Conservation (phyloP, 495 filamentous ascomycete genomes). For the Penicillium cataractarum region DNA sequence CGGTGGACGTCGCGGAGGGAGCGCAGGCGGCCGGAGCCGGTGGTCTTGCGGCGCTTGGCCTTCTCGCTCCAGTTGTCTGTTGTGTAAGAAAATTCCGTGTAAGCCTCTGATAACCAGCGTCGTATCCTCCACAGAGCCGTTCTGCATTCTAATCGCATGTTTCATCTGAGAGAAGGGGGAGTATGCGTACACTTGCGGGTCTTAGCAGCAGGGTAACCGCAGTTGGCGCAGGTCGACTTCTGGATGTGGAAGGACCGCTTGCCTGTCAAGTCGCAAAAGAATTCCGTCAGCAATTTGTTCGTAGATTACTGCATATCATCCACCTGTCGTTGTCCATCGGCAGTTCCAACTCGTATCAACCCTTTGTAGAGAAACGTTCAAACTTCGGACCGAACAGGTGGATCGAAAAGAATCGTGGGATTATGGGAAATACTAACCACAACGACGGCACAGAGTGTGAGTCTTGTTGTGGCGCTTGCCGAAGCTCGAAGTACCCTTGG, state of each 20-base stretch:
- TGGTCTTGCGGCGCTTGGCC: constrained; percentile 99
- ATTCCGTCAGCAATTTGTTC: constrained; percentile 32
- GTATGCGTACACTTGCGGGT: constrained; percentile 92
- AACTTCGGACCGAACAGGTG: constrained; percentile 24
- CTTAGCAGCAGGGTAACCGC: constrained; percentile 97
- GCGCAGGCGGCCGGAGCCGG: constrained; percentile 89
- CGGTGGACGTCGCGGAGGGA: constrained; percentile 88
- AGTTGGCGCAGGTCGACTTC: constrained; percentile 97
- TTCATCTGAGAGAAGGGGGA: constrained; percentile 25
- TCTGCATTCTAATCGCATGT: constrained; percentile 16
- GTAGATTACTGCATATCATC: constrained; percentile 3
- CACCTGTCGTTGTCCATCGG: constrained; percentile 23
- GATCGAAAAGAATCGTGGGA: constrained; percentile 22
- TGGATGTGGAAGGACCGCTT: constrained; percentile 98
- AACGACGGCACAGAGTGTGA: constrained; percentile 98
- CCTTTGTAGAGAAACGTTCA: constrained; percentile 30
- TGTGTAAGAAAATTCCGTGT: constrained; percentile 32
- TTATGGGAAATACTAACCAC: constrained; percentile 71
- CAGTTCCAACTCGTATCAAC: constrained; percentile 23
- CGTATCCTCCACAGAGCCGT: constrained; percentile 12
- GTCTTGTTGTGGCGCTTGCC: constrained; percentile 99
- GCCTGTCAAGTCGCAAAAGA: constrained; percentile 57
- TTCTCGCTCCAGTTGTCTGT: constrained; percentile 99
- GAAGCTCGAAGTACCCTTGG: constrained; percentile 96
- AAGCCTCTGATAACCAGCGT: constrained; percentile 29